Evolutionary conservation across 768 basidiomycete genomes (phyloP).

Genomic region (Dacryopinax spathularia): DNA sequence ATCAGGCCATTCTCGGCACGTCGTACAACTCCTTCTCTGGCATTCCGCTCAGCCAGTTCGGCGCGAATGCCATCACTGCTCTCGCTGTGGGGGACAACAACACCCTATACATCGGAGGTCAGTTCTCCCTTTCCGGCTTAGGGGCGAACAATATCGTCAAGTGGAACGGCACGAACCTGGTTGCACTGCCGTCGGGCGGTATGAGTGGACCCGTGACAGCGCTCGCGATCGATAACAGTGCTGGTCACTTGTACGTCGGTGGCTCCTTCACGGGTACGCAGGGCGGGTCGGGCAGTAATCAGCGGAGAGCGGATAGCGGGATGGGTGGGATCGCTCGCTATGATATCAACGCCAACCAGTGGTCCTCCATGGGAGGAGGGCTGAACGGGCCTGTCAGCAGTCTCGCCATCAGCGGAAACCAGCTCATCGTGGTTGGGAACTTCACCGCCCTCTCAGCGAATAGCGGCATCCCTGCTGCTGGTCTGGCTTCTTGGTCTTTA

Average conservation of each 20-base stretch:
- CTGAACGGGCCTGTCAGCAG: constrained; percentile 60
- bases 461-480: constrained; percentile 31
- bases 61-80: constrained; percentile 28
- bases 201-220: constrained; percentile 67
- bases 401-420: constrained; percentile 36
- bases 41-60: constrained; percentile 16
- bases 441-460: constrained; percentile 41
- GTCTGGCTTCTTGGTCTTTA: constrained; percentile 67
- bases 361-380: constrained; percentile 58
- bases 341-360: constrained; percentile 46
- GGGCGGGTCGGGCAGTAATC: constrained; percentile 36
- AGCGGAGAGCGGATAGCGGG: constrained; percentile 33
- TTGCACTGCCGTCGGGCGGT: constrained; percentile 46
- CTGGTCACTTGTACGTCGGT: constrained; percentile 54
- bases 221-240: constrained; percentile 45
- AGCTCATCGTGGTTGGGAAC: constrained; percentile 57
- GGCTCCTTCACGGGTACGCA: constrained; percentile 68
- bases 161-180: constrained; percentile 46
- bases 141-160: constrained; percentile 52
- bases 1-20: constrained; percentile 42
- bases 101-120: constrained; percentile 57
- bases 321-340: constrained; percentile 56
- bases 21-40: constrained; percentile 21
- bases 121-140: constrained; percentile 43
- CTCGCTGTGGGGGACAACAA: constrained; percentile 55